These are phyloP conservation scores for Aspergillus sclerotiicarbonarius DNA, from an alignment of 495 filamentous ascomycete genomes.

Conservation along the genomic window DNA sequence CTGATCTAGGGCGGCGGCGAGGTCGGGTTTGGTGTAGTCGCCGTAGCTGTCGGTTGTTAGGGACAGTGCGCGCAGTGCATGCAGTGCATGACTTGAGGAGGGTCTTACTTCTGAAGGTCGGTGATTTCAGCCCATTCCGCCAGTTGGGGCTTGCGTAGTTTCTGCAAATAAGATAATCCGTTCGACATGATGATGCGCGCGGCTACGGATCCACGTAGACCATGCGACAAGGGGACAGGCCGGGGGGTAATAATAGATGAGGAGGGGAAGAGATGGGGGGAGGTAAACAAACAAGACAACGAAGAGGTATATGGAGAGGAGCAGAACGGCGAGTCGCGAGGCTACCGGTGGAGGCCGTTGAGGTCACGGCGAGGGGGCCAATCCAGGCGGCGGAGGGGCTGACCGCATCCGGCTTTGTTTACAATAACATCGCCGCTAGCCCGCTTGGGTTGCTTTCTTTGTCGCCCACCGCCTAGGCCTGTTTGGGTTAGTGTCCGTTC, in stretches of 20 bases:
- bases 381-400: constrained; percentile 16
- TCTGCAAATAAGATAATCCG: constrained; percentile 68
- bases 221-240: constrained; percentile 45
- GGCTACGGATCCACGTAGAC: constrained; percentile 35
- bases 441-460: too few relatives aligned
- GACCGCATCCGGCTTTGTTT: constrained; percentile 25
- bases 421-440: constrained; percentile 6
- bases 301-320: not conserved
- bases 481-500: too few relatives aligned
- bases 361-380: constrained; percentile 4
- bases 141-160: constrained; percentile 82
- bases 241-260: constrained; percentile 15
- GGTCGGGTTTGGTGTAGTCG: constrained; percentile 73
- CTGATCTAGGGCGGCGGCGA: constrained; percentile 72
- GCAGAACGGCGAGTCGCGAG: not conserved
- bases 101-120: constrained; percentile 67
- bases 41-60: constrained; percentile 56
- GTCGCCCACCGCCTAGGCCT: too few relatives aligned
- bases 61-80: not conserved
- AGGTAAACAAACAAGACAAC: constrained; percentile 5
- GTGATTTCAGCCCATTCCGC: constrained; percentile 69
- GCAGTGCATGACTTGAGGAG: constrained; percentile 3
- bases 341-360: not conserved
- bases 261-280: constrained; percentile 9
- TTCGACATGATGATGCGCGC: constrained; percentile 49